Evolutionary conservation across 371 early-diverging fungal species (phyloP), one percentile per base, ranked within the genome.

Genomic region (Phascolomyces articulosus): DNA sequence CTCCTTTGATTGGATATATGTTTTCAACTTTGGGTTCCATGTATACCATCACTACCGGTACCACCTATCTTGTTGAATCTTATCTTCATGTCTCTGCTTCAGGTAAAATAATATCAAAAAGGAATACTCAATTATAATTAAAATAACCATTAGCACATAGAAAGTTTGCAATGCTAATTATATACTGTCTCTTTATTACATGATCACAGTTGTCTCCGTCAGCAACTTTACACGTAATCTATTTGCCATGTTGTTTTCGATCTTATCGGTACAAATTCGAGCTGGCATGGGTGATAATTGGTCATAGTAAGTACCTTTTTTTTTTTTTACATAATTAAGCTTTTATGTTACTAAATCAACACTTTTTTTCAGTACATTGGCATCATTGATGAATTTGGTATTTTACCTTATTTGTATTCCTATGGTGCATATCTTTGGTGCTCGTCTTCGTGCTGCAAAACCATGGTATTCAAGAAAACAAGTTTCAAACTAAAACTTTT

Each of bases 241-340:
- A 13, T 57, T 67, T 38, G 71, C 72, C 16, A 79, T 74, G 75
- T 62, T 79, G n/a, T 69, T 75, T 59, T 75, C 79, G 0, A 48
- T 79, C 0, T 60, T 69, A 20, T 67, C 74, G 3, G 74, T 71
- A 16, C 54, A 60, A 4, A 70, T 79, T 18, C 61, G 73, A 23
- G 49, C 20, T 3, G 47, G 66, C 26, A 40, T 78, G 40, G 73
- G 71, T 24, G 73, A 74, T 55, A 71, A 71, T 11, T 78, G 78
- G 78, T 65, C 78, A n/a, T 78, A 67, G 75, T 78, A 74, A 70
- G 75, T 69, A 44, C 18, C 8, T 24, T 47, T 10, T 28, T 1
- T 4, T 47, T 44, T 40, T 40, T 16, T 3, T 15, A 24, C 9
- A 51, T 24, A 44, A 13, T 15, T 44, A 44, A 18, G 16, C 44